These are phyloP conservation scores for Skeletonema potamos DNA, from an alignment of 108 stramenopile genomes.

Conservation along the genomic window DNA sequence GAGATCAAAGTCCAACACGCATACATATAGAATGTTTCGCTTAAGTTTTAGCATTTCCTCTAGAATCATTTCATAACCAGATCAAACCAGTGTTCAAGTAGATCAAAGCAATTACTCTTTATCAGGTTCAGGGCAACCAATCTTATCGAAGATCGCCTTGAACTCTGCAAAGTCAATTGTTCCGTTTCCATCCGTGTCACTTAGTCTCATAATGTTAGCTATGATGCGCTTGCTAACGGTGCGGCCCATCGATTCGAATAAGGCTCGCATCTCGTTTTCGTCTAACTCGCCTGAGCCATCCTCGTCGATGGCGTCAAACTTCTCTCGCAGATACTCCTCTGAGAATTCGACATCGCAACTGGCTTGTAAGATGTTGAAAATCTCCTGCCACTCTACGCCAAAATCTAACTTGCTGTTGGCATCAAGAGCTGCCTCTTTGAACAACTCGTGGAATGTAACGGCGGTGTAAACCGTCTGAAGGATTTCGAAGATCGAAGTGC, in stretches of 20 bases:
- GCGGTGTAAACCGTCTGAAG: slow-evolving; percentile 18
- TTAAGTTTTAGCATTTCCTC: too few species aligned
- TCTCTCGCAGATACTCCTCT: slow-evolving; percentile 7
- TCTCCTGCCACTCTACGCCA: slow-evolving; percentile 21
- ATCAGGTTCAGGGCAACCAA: neutral
- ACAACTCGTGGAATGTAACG: slow-evolving; percentile 34
- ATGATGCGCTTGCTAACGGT: slow-evolving; percentile 6
- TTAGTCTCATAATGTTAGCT: slow-evolving; percentile 10
- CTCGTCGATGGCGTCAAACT: slow-evolving; percentile 5
- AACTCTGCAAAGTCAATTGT: slow-evolving; percentile 23
- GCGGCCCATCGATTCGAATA: slow-evolving; percentile 6
- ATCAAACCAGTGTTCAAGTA: too few species aligned
- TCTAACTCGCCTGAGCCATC: slow-evolving; percentile 17
- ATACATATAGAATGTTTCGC: too few species aligned
- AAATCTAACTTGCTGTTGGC: slow-evolving; percentile 18
- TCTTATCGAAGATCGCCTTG: slow-evolving; percentile 6
- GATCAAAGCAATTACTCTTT: neutral
- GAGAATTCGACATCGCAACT: slow-evolving; percentile 1
- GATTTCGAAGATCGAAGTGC: slow-evolving; percentile 9
- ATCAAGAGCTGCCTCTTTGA: slow-evolving; percentile 17
- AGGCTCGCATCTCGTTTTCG: slow-evolving; percentile 9
- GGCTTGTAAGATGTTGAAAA: neutral
- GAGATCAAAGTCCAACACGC: too few species aligned
- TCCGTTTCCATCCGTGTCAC: slow-evolving; percentile 14
- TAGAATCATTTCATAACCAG: too few species aligned